phyloP scores from a whole-genome alignment of 2,329 filamentous ascomycete genomes.

The Sporothrix brasiliensis region DNA sequence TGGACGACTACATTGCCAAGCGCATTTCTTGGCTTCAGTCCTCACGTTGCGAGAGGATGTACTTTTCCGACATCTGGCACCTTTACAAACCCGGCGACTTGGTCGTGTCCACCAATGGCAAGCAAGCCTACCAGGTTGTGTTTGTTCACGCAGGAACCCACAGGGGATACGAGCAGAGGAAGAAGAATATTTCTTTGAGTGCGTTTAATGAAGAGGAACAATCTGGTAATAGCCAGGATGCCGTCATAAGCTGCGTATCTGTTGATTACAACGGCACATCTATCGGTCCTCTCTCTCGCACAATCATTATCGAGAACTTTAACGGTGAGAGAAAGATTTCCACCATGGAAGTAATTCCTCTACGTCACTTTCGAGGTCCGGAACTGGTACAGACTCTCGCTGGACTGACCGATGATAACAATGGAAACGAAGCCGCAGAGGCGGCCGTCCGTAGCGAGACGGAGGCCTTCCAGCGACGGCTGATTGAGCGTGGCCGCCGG shows the following conservation, averaged over 20 bases:
- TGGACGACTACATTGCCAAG: constrained; percentile 19
- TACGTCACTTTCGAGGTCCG: neutral
- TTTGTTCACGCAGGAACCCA: neutral
- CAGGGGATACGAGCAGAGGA: too few species aligned
- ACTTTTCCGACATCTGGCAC: constrained; percentile 14
- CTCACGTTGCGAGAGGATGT: neutral
- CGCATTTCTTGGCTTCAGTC: neutral
- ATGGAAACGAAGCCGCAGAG: neutral
- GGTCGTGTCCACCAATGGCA: neutral
- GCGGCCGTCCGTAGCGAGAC: neutral
- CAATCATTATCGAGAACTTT: neutral
- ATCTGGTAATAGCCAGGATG: neutral
- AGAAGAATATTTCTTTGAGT: too few species aligned
- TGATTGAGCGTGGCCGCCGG: constrained; percentile 3
- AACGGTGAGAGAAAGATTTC: neutral
- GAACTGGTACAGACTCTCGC: neutral
- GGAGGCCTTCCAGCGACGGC: neutral
- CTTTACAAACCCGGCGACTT: constrained; percentile 12
- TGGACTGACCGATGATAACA: neutral
- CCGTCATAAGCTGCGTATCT: neutral
- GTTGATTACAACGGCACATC: neutral
- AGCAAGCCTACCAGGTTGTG: neutral
- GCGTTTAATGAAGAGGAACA: too few species aligned
- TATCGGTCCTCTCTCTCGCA: neutral
- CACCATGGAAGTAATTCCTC: neutral